A percentile compares a stretch with the other conserved stretches of the same genome.
Conservation (phyloP, 2,329 filamentous ascomycete genomes). For the Bipolaris zeicola region DNA sequence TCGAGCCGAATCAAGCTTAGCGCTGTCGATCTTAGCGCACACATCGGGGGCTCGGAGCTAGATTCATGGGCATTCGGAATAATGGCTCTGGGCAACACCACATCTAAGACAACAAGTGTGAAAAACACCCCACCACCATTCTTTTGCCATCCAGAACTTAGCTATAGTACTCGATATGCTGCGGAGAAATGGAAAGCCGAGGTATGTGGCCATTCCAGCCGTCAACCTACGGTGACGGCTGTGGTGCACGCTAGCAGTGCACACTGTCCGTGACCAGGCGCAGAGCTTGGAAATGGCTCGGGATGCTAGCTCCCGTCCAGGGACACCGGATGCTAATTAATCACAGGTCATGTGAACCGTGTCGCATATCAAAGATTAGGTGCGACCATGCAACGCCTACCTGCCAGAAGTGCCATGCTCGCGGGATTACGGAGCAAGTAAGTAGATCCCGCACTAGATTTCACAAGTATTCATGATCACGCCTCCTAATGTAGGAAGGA, state of each 20-base stretch:
- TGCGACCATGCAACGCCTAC: constrained; percentile 45
- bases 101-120: not conserved
- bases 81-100: not conserved
- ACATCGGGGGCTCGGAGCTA: not conserved
- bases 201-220: constrained; percentile 26
- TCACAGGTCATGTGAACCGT: constrained; percentile 44
- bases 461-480: not conserved
- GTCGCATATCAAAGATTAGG: constrained; percentile 44
- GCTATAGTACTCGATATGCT: constrained; percentile 28
- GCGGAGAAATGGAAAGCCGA: constrained; percentile 45
- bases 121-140: not conserved
- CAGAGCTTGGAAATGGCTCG: not conserved
- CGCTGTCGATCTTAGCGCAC: not conserved
- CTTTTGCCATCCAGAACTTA: not conserved
- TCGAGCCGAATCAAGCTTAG: too few species aligned
- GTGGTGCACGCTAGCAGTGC: not conserved
- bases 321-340: constrained; percentile 17
- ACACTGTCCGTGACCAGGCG: not conserved
- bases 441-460: constrained; percentile 5
- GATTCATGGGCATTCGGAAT: not conserved
- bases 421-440: constrained; percentile 43
- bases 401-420: constrained; percentile 42
- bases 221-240: not conserved
- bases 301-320: not conserved
- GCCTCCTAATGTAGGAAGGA: not conserved